A percentile compares a stretch with the other conserved stretches of the same genome.
Conservation (phyloP, 208 protist species). For the Entamoeba invadens region DNA sequence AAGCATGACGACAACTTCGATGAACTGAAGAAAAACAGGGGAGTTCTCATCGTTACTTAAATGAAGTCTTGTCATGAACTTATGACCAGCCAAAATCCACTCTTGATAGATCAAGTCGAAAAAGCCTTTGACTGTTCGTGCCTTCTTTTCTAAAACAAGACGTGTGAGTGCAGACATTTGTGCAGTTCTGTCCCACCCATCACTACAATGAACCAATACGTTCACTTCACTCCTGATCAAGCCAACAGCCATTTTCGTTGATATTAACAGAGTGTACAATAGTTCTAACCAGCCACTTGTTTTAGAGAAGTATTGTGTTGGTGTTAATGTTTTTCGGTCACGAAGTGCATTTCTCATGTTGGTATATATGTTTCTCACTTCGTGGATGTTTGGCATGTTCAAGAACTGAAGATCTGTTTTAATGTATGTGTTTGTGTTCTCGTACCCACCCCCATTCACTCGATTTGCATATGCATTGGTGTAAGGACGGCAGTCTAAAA, state of each 20-base stretch:
- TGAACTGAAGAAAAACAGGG: conserved; percentile 44
- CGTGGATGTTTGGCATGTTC: conserved; percentile 43
- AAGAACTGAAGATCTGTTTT: background rate
- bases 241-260: background rate
- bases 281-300: background rate
- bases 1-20: conserved; percentile 39
- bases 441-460: background rate
- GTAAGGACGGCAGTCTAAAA: conserved; percentile 23
- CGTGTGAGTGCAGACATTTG: conserved; percentile 3
- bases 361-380: conserved; percentile 34
- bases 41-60: conserved; percentile 17
- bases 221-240: background rate
- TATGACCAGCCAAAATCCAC: conserved; percentile 25
- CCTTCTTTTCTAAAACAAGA: conserved; percentile 32
- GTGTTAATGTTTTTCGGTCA: background rate
- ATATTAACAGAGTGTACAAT: background rate
- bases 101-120: conserved; percentile 39
- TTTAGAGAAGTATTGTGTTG: background rate
- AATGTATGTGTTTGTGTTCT: background rate
- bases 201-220: conserved; percentile 25
- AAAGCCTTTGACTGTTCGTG: conserved; percentile 35
- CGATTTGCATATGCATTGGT: background rate
- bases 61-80: conserved; percentile 8
- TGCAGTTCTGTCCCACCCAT: conserved; percentile 26
- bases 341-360: background rate